Evolutionary conservation across 208 protist species (phyloP), one percentile per base, ranked within the genome.

Genomic region (Leishmania lainsoni): DNA sequence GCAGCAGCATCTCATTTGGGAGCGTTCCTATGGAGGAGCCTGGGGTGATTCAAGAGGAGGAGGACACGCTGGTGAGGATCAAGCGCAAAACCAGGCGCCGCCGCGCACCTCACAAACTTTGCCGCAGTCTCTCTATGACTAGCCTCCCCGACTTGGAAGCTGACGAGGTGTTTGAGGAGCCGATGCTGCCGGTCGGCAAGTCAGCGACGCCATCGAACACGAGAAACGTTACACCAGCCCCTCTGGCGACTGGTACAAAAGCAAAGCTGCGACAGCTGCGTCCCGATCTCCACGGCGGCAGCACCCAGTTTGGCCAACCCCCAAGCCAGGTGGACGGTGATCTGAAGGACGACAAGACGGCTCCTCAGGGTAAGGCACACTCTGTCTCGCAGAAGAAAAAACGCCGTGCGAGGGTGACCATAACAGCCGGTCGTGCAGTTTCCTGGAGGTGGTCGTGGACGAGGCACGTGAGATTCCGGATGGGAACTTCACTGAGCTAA

Each of bases 401-500:
- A 61, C 83, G 86, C 10, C 87, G 81, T 26, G 52, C 51, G 26
- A 61, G 76, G 52, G 48, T 51, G 75, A 61, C 65, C 74, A 65
- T 72, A 88, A 86, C 75, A 89, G 86, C 75, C 86, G 91, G 72
- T 92, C 86, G 1, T 90, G 88, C 84, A 90, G 80, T 66, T 92
- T 94, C 68, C 68, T 86, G 17, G 87, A 94, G 14, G 76, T 94
- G 16, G 39, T 74, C 9, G 16, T 88, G 29, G 87, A 86, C 4
- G 81, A 81, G 54, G 87, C 71, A 10, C 20, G 56, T 56, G 84
- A 85, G 79, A 72, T 90, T 42, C 69, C 69, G 29, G 83, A 87
- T 39, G 54, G 74, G 22, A 69, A 81, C 16, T 75, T 49, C 17
- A 29, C 65, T n/a, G 42, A 48, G 20, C 42, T 78, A 42, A 82